phyloP scores from a whole-genome alignment of 2,329 filamentous ascomycete species.

The Ascocoryne sarcoides region DNA sequence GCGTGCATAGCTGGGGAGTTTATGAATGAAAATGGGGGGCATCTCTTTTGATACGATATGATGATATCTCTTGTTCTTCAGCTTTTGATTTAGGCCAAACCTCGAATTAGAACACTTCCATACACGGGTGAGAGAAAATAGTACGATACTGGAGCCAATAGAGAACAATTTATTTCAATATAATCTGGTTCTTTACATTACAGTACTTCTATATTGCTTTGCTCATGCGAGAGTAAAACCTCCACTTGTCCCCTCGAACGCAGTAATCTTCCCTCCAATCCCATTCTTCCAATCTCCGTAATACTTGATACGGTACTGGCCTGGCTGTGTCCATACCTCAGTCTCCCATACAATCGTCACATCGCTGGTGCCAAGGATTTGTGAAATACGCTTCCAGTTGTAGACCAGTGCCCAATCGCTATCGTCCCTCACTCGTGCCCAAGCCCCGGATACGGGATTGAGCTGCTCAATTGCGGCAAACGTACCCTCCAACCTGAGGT shows the following conservation, averaged over 20 bases:
- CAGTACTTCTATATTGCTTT: no score
- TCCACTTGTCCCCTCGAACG: conserved; percentile 61
- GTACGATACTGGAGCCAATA: no score
- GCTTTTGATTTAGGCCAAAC: not conserved
- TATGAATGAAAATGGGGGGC: not conserved
- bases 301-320: conserved; percentile 72
- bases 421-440: conserved; percentile 64
- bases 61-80: not conserved
- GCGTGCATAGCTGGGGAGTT: conserved; percentile 5
- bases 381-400: conserved; percentile 66
- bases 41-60: not conserved
- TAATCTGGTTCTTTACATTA: no score
- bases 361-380: conserved; percentile 64
- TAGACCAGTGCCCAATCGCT: conserved; percentile 78
- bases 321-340: conserved; percentile 46
- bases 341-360: conserved; percentile 77
- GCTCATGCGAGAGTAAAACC: conserved; percentile 41
- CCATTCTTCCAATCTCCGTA: conserved; percentile 78
- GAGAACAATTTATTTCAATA: no score
- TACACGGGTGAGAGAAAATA: no score
- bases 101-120: no score
- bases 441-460: conserved; percentile 36
- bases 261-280: conserved; percentile 48
- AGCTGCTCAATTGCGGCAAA: conserved; percentile 68
- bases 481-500: conserved; percentile 68